Evolutionary conservation across 495 filamentous ascomycete genomes (phyloP).

Genomic region (Cercophora newfieldiana): DNA sequence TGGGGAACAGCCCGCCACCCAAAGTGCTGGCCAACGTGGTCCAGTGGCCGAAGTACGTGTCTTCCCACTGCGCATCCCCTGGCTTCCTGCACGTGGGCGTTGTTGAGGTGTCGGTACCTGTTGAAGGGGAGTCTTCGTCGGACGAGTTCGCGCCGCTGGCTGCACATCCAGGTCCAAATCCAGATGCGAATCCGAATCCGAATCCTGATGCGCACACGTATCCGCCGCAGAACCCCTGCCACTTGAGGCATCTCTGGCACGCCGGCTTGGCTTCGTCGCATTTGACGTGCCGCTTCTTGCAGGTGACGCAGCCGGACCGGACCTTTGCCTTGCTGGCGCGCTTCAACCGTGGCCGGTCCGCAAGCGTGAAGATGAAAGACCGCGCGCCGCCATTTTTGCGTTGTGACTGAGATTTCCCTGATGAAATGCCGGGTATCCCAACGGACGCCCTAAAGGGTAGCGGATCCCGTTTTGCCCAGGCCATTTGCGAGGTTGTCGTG

Average conservation of each 20-base stretch:
- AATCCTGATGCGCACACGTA: too few relatives aligned
- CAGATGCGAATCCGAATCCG: too few relatives aligned
- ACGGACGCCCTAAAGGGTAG: background rate
- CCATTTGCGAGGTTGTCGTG: too few relatives aligned
- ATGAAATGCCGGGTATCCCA: background rate
- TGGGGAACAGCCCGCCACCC: conserved; percentile 24
- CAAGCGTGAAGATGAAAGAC: conserved; percentile 26
- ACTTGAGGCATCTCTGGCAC: conserved; percentile 33
- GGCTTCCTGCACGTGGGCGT: too few relatives aligned
- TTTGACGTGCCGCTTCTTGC: conserved; percentile 56
- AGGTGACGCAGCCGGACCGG: conserved; percentile 49
- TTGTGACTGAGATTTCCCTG: too few relatives aligned
- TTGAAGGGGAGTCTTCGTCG: too few relatives aligned
- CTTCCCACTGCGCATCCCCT: conserved; percentile 18
- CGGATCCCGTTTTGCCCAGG: too few relatives aligned
- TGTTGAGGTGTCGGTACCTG: too few relatives aligned
- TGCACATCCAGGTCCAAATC: too few relatives aligned
- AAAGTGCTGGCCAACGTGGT: conserved; percentile 18
- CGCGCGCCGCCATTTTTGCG: conserved; percentile 14
- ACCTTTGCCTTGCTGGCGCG: conserved; percentile 37
- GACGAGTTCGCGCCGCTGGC: too few relatives aligned
- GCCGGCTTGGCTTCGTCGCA: conserved; percentile 57
- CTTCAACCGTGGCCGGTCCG: conserved; percentile 26
- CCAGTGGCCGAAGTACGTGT: conserved; percentile 26
- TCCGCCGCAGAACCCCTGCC: conserved; percentile 31